phyloP scores from a whole-genome alignment of 2,329 filamentous ascomycete species.

The Verticillium dahliae region DNA sequence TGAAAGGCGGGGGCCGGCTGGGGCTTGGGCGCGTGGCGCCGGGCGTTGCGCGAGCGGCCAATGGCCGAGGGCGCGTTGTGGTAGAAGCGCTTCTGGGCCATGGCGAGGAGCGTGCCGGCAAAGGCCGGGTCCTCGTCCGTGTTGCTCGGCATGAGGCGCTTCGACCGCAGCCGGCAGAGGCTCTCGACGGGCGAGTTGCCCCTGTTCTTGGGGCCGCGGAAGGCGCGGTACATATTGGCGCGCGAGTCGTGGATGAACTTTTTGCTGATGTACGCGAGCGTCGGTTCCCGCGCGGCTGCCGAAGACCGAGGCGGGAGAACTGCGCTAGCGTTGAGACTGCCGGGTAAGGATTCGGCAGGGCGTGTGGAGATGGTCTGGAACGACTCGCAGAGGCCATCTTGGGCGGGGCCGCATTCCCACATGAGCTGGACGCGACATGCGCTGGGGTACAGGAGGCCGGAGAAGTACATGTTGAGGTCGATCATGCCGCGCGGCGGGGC shows the following conservation, averaged over 20 bases:
- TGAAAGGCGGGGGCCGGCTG: slow-evolving; percentile 26
- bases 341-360: slow-evolving; percentile 20
- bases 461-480: slow-evolving; percentile 44
- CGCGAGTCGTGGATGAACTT: slow-evolving; percentile 38
- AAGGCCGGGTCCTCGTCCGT: slow-evolving; percentile 46
- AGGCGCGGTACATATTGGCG: slow-evolving; percentile 38
- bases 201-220: slow-evolving; percentile 28
- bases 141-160: slow-evolving; percentile 39
- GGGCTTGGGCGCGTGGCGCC: not conserved
- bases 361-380: slow-evolving; percentile 30
- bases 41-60: not conserved
- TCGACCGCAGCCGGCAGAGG: slow-evolving; percentile 40
- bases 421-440: slow-evolving; percentile 41
- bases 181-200: slow-evolving; percentile 40
- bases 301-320: not conserved
- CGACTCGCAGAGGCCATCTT: slow-evolving; percentile 14
- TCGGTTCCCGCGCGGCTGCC: slow-evolving; percentile 14
- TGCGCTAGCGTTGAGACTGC: not conserved
- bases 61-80: slow-evolving; percentile 1
- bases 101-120: slow-evolving; percentile 44
- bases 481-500: slow-evolving; percentile 6
- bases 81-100: slow-evolving; percentile 52
- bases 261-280: slow-evolving; percentile 42
- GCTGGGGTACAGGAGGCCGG: slow-evolving; percentile 34
- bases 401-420: slow-evolving; percentile 32